Base-by-base conservation (phyloP, 2,329 filamentous ascomycete species). In the Coniochaeta sp. region DNA sequence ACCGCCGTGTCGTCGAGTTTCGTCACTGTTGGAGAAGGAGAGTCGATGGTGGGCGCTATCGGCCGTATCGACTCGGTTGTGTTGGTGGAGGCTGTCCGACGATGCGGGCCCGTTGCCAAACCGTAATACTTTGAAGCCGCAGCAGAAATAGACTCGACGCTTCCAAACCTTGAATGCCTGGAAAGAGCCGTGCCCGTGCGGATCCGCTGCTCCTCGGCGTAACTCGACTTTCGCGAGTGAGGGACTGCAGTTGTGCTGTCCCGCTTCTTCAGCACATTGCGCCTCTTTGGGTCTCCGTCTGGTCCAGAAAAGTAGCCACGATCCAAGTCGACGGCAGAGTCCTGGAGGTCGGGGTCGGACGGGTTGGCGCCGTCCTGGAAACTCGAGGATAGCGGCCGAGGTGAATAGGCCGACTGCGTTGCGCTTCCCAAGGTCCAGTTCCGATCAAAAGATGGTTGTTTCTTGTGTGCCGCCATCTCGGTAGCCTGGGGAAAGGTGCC, bases 251-350 rank as follows among this genome's bases (percentile, higher is more conserved):
- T 56, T 61, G 77, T 74, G 63, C 84, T 87, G 62, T 86, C 84
- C 61, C 90, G 87, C 76, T 95, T 96, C 73, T 90, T 91, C 64
- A 97, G 78, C 55, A 95, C 80, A 70, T 91, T 96, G 54, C 90
- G 84, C 67, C 84, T 86, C 61, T 89, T 85, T 50, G 84, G 84
- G 64, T 97, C 92, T 12, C 87, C 79, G 68, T 98, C 93, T 17
- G 89, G 89, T 3, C 93, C 91, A 8, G 93, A 97, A 70, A 97
- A 96, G 73, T 98, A 98, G 26, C 93, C 93, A 38, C 91, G 85
- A 68, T 98, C 95, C 17, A 91, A 73, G 62, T 96, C 90, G 26
- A 78, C 73, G 17, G 76, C 75, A 9, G 78, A 78, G 62, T 84
- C 81, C 63, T 77, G 77, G 16, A 75, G 67, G 14, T 76, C 71